Base-by-base conservation (phyloP, 1,284 basidiomycete genomes). In the Boletus austroedulis region DNA sequence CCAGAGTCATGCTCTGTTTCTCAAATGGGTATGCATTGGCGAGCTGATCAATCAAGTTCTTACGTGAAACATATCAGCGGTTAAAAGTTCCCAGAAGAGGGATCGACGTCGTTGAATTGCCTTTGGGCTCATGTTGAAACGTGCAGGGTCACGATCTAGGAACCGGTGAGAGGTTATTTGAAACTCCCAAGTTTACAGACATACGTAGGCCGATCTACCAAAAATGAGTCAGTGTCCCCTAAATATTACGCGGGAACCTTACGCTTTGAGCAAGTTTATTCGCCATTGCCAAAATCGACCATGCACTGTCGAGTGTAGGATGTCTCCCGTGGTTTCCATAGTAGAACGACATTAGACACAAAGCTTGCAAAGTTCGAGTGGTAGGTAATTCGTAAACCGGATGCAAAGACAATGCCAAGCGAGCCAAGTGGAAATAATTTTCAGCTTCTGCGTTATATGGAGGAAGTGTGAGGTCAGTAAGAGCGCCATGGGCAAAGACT, bases 331-430 rank as follows among this genome's bases (percentile, higher is more conserved):
- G 81, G 62, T 83, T 76, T 53, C 76, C 79, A 59, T 85, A 82
- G 65, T 82, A 87, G 28, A 74, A 69, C 6, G 78, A 79, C 77
- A 85, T 79, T 41, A 87, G 65, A 44, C 77, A 69, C 8, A 86
- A 67, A 12, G 85, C 82, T 68, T 87, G 84, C 15, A 88, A 77
- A 2, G 85, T 86, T 48, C 81, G 79, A 49, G 81, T 76, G 64
- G 83, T 82, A 2, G 85, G 84, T 10, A 84, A 81, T 62, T 87
- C 85, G 56, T 85, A 84, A 14, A 86, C 73, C 1, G 82, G 80
- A n/a, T 81, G 80, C 52, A 86, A 64, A 4, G 83, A 82, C 44
- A 88, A 63, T 23, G 82, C 80, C 26, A 82, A 78, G 48, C 83
- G 78, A 36, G 80, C 80, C 26, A 87, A 70, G 50, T 83, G 80